phyloP scores from a whole-genome alignment of 371 early-diverging fungal species.

The Choanephora cucurbitarum region DNA sequence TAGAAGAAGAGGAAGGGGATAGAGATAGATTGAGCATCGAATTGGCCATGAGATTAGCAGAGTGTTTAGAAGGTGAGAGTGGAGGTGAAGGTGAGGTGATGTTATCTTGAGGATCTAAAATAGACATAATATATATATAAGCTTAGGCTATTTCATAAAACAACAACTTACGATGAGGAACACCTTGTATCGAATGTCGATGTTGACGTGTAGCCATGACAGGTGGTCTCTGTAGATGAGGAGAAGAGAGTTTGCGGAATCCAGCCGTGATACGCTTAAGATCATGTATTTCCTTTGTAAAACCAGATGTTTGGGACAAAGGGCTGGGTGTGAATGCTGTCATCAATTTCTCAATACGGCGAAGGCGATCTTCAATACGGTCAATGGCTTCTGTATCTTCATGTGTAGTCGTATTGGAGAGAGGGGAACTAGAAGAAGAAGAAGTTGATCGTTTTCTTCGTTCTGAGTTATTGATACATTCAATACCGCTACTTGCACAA shows the following conservation, averaged over 20 bases:
- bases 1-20: constrained; percentile 28
- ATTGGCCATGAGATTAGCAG: constrained; percentile 11
- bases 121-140: too few relatives aligned
- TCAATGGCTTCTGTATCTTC: constrained; percentile 39
- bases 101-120: too few relatives aligned
- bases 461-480: constrained; percentile 38
- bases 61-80: constrained; percentile 22
- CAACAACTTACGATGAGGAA: too few relatives aligned
- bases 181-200: constrained; percentile 28
- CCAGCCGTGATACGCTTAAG: constrained; percentile 16
- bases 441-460: constrained; percentile 25
- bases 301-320: constrained; percentile 20
- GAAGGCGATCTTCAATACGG: constrained; percentile 41
- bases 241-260: constrained; percentile 30
- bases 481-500: constrained; percentile 38
- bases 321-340: constrained; percentile 42
- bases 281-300: constrained; percentile 19
- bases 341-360: constrained; percentile 44
- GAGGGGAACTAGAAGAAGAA: constrained; percentile 6
- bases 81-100: constrained; percentile 9
- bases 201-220: constrained; percentile 14
- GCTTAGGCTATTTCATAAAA: too few relatives aligned
- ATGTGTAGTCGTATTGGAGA: neutral
- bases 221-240: constrained; percentile 16
- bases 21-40: constrained; percentile 23